Percentiles rank a stretch among this genome's conserved stretches.
Conservation (phyloP, 2,329 filamentous ascomycete genomes). For the Leptographium procerum region DNA sequence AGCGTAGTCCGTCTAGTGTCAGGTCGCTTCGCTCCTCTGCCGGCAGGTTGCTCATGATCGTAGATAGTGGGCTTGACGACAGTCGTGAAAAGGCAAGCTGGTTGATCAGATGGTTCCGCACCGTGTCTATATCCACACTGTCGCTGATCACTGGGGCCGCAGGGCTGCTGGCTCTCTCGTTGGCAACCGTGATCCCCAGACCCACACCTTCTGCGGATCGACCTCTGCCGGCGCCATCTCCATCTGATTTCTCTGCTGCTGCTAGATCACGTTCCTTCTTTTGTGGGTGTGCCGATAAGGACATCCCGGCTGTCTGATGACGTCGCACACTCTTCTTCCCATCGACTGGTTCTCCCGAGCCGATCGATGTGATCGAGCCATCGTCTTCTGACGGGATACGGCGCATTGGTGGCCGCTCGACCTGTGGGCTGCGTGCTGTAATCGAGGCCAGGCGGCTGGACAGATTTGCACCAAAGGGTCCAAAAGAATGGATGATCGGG, state of each 20-base stretch:
- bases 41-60: conserved; percentile 79
- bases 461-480: conserved; percentile 77
- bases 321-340: not conserved
- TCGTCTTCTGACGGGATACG: conserved; percentile 9
- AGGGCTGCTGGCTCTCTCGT: not conserved
- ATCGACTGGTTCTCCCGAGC: not conserved
- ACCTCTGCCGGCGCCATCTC: not conserved
- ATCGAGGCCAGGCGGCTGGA: conserved; percentile 74
- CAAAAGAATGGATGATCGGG: conserved; percentile 83
- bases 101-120: conserved; percentile 84
- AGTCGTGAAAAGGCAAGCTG: conserved; percentile 91
- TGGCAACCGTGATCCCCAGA: conserved; percentile 14
- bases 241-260: not conserved
- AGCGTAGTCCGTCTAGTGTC: conserved; percentile 52
- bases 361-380: conserved; percentile 11
- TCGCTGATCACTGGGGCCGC: conserved; percentile 6
- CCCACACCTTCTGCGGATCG: conserved; percentile 6
- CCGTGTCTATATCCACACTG: conserved; percentile 28
- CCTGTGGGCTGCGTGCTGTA: conserved; percentile 53
- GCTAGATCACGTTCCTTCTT: not conserved
- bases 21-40: conserved; percentile 48
- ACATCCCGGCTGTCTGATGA: not conserved
- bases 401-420: conserved; percentile 10
- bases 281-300: not conserved
- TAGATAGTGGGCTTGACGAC: conserved; percentile 81